phyloP scores from a whole-genome alignment of 2,329 filamentous ascomycete species.

The Aspergillus versicolor region DNA sequence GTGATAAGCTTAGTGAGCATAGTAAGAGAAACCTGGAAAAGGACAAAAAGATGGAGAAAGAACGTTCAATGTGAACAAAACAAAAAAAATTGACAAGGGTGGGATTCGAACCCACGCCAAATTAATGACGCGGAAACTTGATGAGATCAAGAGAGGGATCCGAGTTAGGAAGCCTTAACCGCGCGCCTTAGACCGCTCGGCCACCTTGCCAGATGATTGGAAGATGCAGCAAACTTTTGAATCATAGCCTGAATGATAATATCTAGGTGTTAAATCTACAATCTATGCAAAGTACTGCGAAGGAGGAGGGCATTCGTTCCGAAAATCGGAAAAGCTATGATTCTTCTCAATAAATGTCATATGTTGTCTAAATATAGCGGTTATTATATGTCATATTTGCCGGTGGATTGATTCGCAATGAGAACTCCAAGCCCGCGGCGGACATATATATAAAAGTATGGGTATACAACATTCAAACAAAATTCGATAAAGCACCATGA shows the following conservation, averaged over 20 bases:
- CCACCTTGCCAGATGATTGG: slow-evolving; percentile 15
- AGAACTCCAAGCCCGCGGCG: no score
- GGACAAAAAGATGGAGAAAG: neutral
- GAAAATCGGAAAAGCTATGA: no score
- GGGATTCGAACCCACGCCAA: slow-evolving; percentile 17
- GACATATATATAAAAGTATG: neutral
- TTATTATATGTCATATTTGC: no score
- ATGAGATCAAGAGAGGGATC: slow-evolving; percentile 7
- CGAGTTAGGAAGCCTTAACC: slow-evolving; percentile 14
- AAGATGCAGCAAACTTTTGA: neutral
- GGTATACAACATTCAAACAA: no score
- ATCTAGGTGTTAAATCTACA: no score
- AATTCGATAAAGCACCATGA: no score
- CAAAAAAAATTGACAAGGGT: slow-evolving; percentile 10
- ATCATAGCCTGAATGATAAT: neutral
- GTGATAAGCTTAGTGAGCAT: neutral
- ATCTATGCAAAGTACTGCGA: no score
- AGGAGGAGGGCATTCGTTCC: no score
- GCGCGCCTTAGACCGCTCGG: slow-evolving; percentile 17
- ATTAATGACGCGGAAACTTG: slow-evolving; percentile 17
- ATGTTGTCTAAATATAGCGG: no score
- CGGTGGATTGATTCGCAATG: no score
- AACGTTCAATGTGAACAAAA: no score
- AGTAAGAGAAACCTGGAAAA: neutral
- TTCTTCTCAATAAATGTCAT: no score